Base-by-base conservation (phyloP, 352 stramenopile genomes). In the Globisporangium takayamanum region DNA sequence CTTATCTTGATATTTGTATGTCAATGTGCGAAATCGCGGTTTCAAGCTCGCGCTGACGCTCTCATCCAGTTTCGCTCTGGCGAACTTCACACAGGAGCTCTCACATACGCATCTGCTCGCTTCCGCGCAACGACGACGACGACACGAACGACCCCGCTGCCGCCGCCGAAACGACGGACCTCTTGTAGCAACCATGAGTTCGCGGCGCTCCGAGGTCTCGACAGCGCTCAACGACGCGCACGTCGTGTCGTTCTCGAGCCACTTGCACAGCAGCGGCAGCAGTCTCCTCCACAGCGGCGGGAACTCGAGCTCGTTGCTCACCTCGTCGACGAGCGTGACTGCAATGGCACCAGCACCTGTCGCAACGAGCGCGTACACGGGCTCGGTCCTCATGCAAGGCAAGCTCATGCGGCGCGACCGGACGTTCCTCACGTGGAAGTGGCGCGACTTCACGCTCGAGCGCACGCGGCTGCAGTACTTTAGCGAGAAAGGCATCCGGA, bases 341-440 rank as follows among this genome's bases (percentile, higher is more conserved):
- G 36, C 18, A 22, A n/a, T 30, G 5, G 28, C 28, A 3, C 18
- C 57, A 14, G 26, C 26, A 18, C 49, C 55, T 10, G 41, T 53
- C 28, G 33, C 55, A 6, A 48, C 33, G 12, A 45, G 54, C 28
- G 44, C 44, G 44, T 60, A 60, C 53, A 60, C 63, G 16, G 70
- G 72, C 62, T 65, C 80, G 25, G 55, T 84, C 52, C 67, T 77
- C 22, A 61, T 87, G 22, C 72, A 86, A 10, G 80, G 80, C 53
- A 88, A 87, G 63, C 73, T 93, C 58, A 78, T 91, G 76, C 78
- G 78, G 20, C 76, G 80, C 39, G 80, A 91, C 64, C 80, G 84
- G 18, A 84, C 77, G 39, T 76, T 93, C 42, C 73, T 87, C 49
- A 91, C 80, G 65, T 93, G 84, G 84, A 93, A 93, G 53, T 88